Conservation (phyloP, 768 basidiomycete genomes). For the Boletus eberwhitei region DNA sequence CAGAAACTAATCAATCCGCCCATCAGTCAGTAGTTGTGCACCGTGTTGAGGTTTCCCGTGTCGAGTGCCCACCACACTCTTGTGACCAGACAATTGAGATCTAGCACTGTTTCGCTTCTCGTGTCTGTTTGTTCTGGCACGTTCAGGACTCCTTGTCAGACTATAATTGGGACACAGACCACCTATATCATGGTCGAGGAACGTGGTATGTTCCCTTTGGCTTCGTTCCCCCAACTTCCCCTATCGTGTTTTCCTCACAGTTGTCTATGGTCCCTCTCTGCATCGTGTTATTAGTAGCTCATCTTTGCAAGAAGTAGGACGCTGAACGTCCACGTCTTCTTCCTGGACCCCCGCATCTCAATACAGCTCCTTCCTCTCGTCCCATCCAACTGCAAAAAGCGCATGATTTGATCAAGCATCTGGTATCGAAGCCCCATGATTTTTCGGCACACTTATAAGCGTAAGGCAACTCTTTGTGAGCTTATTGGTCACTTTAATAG, state of each 20-base stretch:
- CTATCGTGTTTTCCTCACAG: background rate
- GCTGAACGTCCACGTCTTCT: conserved; percentile 11
- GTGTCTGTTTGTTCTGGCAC: too few relatives aligned
- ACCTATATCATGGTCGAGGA: background rate
- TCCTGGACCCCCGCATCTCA: conserved; percentile 23
- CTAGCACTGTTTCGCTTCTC: too few relatives aligned
- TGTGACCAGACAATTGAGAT: background rate
- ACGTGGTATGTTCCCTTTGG: background rate
- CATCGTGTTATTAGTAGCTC: conserved; percentile 5
- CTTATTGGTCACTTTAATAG: background rate
- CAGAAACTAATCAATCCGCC: too few relatives aligned
- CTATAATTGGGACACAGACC: background rate
- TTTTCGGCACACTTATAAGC: conserved; percentile 22
- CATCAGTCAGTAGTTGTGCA: too few relatives aligned
- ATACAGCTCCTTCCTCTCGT: conserved; percentile 26
- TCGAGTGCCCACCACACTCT: background rate
- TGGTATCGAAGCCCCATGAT: conserved; percentile 24
- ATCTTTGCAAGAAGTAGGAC: conserved; percentile 10
- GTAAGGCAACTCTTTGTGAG: conserved; percentile 5
- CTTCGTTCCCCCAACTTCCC: background rate
- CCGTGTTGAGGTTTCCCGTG: background rate
- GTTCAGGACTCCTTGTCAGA: too few relatives aligned
- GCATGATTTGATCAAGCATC: conserved; percentile 26
- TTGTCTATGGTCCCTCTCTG: conserved; percentile 6
- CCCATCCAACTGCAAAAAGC: conserved; percentile 35